A percentile compares a stretch with the other conserved stretches of the same genome.
Conservation (phyloP, 2,329 filamentous ascomycete genomes). For the Drechslerella coelobrocha region DNA sequence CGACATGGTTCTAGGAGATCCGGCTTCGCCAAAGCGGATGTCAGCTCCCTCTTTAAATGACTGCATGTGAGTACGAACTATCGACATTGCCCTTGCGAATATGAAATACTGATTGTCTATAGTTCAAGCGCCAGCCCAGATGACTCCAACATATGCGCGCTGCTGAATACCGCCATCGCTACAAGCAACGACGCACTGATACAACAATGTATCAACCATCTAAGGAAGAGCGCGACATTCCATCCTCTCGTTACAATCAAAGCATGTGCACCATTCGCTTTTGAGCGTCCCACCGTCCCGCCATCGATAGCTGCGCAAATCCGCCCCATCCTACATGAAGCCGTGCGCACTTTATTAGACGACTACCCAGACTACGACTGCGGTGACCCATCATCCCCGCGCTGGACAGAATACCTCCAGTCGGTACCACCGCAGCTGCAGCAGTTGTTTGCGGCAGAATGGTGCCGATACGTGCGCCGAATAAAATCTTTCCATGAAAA, state of each 20-base stretch:
- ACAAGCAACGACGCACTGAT: slow-evolving; percentile 32
- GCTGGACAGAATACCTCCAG: slow-evolving; percentile 47
- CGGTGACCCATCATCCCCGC: slow-evolving; percentile 27
- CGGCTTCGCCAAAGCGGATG: slow-evolving; percentile 31
- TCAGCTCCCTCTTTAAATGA: slow-evolving; percentile 23
- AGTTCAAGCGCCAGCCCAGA: slow-evolving; percentile 27
- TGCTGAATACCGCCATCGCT: slow-evolving; percentile 31
- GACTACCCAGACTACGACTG: slow-evolving; percentile 51
- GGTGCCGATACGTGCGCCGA: slow-evolving; percentile 43
- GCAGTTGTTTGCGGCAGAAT: slow-evolving; percentile 40
- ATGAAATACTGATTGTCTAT: background rate
- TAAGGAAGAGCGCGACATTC: slow-evolving; percentile 37
- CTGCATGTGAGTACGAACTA: slow-evolving; percentile 31
- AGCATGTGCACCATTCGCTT: slow-evolving; percentile 44
- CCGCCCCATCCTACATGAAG: slow-evolving; percentile 48
- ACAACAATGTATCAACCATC: slow-evolving; percentile 42
- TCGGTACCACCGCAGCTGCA: slow-evolving; percentile 40
- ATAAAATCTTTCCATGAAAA: slow-evolving; percentile 51
- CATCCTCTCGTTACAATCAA: slow-evolving; percentile 47
- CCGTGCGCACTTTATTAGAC: slow-evolving; percentile 46
- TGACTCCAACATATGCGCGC: slow-evolving; percentile 42
- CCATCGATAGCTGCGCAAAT: slow-evolving; percentile 32
- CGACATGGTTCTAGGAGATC: slow-evolving; percentile 45
- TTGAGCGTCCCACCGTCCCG: slow-evolving; percentile 29
- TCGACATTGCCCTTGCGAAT: background rate